Base-by-base conservation (phyloP, 352 stramenopile species). In the Pythium dissimile region DNA sequence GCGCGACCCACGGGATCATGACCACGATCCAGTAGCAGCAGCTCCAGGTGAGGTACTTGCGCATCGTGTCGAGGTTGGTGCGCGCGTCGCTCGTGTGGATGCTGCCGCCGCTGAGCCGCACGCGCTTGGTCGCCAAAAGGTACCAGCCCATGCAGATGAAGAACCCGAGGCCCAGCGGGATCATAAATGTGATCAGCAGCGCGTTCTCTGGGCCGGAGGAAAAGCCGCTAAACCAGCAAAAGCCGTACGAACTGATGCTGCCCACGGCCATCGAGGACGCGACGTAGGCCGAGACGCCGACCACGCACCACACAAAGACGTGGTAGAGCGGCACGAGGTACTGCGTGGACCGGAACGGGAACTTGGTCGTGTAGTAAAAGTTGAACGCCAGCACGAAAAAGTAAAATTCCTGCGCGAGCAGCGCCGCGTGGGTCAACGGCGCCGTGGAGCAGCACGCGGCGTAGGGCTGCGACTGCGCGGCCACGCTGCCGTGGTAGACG, bases 361-460 rank as follows among this genome's bases (percentile, higher is more conserved):
- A 91, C 70, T 91, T 89, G 76, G 82, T 94, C 32, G 80, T 90
- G 65, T 88, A 90, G 70, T 94, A 94, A 38, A 91, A 88, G 66
- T 91, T 77, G 66, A 89, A 90, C 41, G 84, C 84, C 44, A 95
- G 72, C 30, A 79, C 78, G 57, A 90, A 92, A 53, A 94, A 85
- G 67, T 93, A 95, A 13, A 94, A 72, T 48, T 95, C 84, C 37
- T 92, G 79, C 5, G 73, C 82, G 21, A 94, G 59, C 44, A 95
- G 70, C 57, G 77, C 73, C 15, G 92, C 57, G 56, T 95, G 84
- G 1, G 84, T 66, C 37, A 89, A 50, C 16, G 77, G 61, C n/a
- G 83, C 80, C 0, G 74, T 84, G 3, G 65, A 71, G 64, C 83
- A 92, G 69, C 80, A 88, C 32, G 66, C 58, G 21, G 72, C 71